Base-by-base conservation (phyloP, 257 asterid genomes). In the Solanum lycopersicoides region DNA sequence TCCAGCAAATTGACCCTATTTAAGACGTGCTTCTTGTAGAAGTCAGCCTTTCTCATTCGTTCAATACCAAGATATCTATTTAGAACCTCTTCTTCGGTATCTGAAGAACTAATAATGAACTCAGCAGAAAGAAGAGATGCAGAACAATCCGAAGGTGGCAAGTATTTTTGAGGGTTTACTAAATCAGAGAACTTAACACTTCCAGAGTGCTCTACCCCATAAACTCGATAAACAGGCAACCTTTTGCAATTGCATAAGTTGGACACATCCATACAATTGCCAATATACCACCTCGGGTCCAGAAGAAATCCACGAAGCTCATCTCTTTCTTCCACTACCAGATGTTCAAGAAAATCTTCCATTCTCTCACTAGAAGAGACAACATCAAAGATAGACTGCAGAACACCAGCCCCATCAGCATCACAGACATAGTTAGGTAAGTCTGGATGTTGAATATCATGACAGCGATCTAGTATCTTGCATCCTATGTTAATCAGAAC, bases 241-340 rank as follows among this genome's bases (percentile, higher is more conserved):
- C 98, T 94, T 94, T 94, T 96, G 98, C 99, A 92, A 90, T 92
- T 94, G 92, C 89, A 93, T 83, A 96, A 88, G 89, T 92, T 96
- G 76, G 97, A 93, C 90, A 90, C 97, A 92, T 92, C 97, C 94
- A 95, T 91, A 86, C 88, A 82, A 83, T 90, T 93, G 72, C 96
- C 95, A 85, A 95, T 91, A 86, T 94, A 95, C 99, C 99, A 96
- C 89, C 90, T 91, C 20, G 98, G 97, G 88, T 92, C 94, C 87
- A 96, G 90, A 91, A 96, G 93, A 93, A 94, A 96, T 66, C 72
- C 92, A 44, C 98, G 96, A 75, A 96, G 98, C 88, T 91, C 98
- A 83, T 96, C 99, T 91, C 94, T 95, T 83, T 95, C 98, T 89
- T 91, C 92, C 87, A 93, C 93, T 93, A 91, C 96, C 90, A 96